Base-by-base conservation (phyloP, 148 eudicot genomes). In the Polygonum maritimum region DNA sequence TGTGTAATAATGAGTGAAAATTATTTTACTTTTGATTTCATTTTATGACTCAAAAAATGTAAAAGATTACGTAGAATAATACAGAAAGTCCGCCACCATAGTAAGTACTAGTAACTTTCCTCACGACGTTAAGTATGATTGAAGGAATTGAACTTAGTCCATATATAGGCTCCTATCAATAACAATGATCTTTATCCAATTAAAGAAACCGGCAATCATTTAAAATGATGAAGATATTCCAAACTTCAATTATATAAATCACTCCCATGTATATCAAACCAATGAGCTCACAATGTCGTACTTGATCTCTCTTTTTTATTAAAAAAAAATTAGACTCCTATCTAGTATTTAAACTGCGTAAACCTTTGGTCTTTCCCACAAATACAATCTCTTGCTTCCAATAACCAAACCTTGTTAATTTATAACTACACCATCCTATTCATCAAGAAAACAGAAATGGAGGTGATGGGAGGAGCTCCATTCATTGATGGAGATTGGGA, bases 401-500 rank as follows among this genome's bases (percentile, higher is more conserved):
- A 73, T 14, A 33, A 15, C 57, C 57, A n/a, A 73, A 21, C 40
- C 35, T 31, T 47, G 4, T 48, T 26, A 26, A 26, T 26, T 3
- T 3, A 12, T 6, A 26, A 74, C 10, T 2, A 44, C 12, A 10
- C 69, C 57, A 51, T 2, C 6, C 9, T 44, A 6, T 7, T 40
- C 6, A 5, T 40, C 7, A 21, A 39, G 21, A 13, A 36, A 41
- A 44, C 47, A 71, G 1, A 18, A 76, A 76, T 77, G 79, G 79
- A 77, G 49, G 35, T 70, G 47, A 19, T 69, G 63, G 79, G 74
- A 69, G 63, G 75, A 72, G 54, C 75, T 72, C 35, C 48, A 1
- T 69, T 69, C 52, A 54, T 73, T 9, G 83, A 77, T 65, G 83
- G 79, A 38, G 83, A 80, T 47, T 80, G 83, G 83, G 83, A 80